Percentiles rank a stretch among this genome's conserved stretches.
Conservation (phyloP, 2,329 filamentous ascomycete genomes). For the Acarospora socialis region DNA sequence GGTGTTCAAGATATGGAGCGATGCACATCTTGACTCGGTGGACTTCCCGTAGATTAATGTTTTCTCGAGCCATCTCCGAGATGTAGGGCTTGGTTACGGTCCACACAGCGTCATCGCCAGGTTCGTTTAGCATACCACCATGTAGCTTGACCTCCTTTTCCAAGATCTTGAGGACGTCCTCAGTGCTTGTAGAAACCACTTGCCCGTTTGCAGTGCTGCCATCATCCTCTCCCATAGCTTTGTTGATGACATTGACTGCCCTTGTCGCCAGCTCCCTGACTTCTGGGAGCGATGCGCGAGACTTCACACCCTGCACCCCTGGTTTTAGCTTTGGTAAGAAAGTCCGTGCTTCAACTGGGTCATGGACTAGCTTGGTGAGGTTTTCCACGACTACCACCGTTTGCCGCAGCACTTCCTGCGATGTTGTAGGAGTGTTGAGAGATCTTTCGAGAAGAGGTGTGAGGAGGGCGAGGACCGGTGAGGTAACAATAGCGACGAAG, state of each 20-base stretch:
- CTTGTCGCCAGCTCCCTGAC: conserved; percentile 79
- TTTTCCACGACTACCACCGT: conserved; percentile 96
- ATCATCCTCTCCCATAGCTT: conserved; percentile 69
- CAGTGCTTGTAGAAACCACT: conserved; percentile 51
- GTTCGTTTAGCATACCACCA: conserved; percentile 46
- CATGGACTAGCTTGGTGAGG: conserved; percentile 93
- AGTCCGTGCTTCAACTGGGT: conserved; percentile 81
- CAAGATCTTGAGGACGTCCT: conserved; percentile 61
- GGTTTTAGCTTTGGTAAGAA: conserved; percentile 92
- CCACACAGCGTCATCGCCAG: conserved; percentile 49
- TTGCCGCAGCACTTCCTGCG: conserved; percentile 88
- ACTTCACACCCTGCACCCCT: conserved; percentile 76
- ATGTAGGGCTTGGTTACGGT: conserved; percentile 59
- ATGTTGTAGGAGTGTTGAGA: conserved; percentile 77
- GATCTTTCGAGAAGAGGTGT: conserved; percentile 90
- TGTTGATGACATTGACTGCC: conserved; percentile 74
- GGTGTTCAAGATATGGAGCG: conserved; percentile 57
- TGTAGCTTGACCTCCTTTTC: conserved; percentile 62
- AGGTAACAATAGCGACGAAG: conserved; percentile 94
- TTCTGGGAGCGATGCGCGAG: conserved; percentile 83
- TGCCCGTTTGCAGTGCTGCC: conserved; percentile 41
- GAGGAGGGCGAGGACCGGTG: conserved; percentile 82
- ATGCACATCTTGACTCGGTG: conserved; percentile 56
- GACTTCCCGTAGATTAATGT: conserved; percentile 70
- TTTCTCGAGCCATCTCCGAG: conserved; percentile 70